Base-by-base conservation (phyloP, 2,329 filamentous ascomycete species). In the Microdochium trichocladiopsis region DNA sequence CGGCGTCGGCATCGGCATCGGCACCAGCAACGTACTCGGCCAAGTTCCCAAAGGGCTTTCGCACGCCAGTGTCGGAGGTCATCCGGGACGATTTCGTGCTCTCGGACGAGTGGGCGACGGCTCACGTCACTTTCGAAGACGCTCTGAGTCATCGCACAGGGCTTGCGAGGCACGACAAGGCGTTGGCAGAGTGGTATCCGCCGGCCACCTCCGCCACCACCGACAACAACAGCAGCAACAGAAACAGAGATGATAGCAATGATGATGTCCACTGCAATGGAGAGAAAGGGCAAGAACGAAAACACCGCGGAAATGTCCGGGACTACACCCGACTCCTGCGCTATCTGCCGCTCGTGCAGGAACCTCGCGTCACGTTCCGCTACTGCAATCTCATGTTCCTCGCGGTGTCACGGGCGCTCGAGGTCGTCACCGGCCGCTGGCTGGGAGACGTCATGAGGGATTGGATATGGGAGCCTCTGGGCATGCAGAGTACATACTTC, bases 311-410 rank as follows among this genome's bases (percentile, higher is more conserved):
- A 8, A 61, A 61, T 5, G 28, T 72, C 2, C 63, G 65, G 25
- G 69, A 73, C 45, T 60, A 69, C 37, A 67, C 71, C 16, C 65
- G 67, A 24, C 65, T 61, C 31, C 58, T 81, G 50, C 69, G 73
- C 3, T 59, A 78, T 54, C 61, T 82, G 16, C 69, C 72, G 2
- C 57, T 76, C 55, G 68, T 66, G 1, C 61, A 63, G 6, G 72
- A 77, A 55, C 68, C 76, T 4, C 68, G 79, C 2, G 66, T 69
- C 1, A 65, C 58, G 51, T 79, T 67, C 52, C 66, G 73, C 53
- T 82, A 82, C 62, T 73, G 69, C 65, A 82, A 82, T 58, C 62
- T 76, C 22, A 76, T 80, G 72, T 82, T 69, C 59, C 69, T 72
- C 33, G 71, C 71, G 1, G 71, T 73, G 0, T 64, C 71, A n/a